Percentiles rank a stretch among this genome's conserved stretches.
phyloP scores from a whole-genome alignment of 768 basidiomycete genomes.

The Suillus discolor region DNA sequence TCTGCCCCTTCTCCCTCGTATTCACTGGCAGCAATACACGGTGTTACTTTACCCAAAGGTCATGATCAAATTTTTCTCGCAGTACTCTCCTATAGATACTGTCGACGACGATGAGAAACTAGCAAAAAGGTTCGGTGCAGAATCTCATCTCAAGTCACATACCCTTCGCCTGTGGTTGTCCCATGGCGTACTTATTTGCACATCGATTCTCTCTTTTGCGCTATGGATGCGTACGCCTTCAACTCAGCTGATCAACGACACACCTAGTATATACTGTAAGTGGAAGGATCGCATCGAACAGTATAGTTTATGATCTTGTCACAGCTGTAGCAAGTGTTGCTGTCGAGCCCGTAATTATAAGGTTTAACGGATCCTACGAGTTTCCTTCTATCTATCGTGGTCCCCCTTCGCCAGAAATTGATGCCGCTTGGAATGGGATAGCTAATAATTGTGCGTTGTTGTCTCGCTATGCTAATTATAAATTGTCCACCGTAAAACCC shows the following conservation, averaged over 20 bases:
- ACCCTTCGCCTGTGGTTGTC: conserved; percentile 7
- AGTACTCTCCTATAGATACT: not conserved
- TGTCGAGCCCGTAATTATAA: conserved; percentile 11
- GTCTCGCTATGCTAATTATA: not conserved
- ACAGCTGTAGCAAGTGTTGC: conserved; percentile 14
- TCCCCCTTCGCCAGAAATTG: too few relatives aligned
- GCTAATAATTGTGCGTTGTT: conserved; percentile 1
- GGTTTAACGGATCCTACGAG: conserved; percentile 12
- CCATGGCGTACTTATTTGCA: conserved; percentile 2
- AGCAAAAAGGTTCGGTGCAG: not conserved
- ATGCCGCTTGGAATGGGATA: too few relatives aligned
- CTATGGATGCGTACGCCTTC: conserved; percentile 12
- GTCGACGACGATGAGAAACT: conserved; percentile 1
- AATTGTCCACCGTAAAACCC: conserved; percentile 1
- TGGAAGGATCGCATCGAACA: not conserved
- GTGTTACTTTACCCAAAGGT: not conserved
- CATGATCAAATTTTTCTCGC: not conserved
- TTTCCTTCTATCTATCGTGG: too few relatives aligned
- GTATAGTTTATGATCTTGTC: not conserved
- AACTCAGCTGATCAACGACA: not conserved
- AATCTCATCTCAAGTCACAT: not conserved
- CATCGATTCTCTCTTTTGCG: conserved; percentile 8
- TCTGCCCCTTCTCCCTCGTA: not conserved
- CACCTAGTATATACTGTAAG: conserved; percentile 4
- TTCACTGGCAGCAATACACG: not conserved